Evolutionary conservation across 2,329 filamentous ascomycete species (phyloP).

Genomic region (Simplicillium aogashimaense): DNA sequence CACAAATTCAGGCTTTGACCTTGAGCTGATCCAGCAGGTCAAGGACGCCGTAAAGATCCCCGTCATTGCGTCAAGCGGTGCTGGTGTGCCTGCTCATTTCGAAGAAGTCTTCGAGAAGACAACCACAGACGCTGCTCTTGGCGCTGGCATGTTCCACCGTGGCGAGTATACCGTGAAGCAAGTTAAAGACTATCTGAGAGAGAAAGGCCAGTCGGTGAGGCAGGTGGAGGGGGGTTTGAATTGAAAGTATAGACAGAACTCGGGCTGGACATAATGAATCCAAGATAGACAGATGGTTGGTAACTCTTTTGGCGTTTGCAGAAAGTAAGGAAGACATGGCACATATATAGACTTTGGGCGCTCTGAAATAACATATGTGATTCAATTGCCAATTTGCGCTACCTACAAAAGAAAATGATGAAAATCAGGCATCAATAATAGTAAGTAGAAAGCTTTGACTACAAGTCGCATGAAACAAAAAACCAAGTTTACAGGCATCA

Average conservation of each 20-base stretch:
- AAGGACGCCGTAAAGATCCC: conserved; percentile 83
- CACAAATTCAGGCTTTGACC: conserved; percentile 86
- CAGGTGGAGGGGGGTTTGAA: conserved; percentile 47
- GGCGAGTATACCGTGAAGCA: conserved; percentile 91
- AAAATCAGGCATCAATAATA: no score
- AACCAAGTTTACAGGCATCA: not conserved
- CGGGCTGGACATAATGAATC: not conserved
- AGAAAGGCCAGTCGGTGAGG: conserved; percentile 67
- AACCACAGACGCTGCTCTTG: conserved; percentile 80
- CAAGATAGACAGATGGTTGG: not conserved
- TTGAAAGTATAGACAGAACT: not conserved
- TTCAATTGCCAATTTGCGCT: no score
- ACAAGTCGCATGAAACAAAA: no score
- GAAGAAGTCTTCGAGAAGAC: conserved; percentile 82
- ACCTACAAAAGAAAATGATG: no score
- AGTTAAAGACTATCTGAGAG: conserved; percentile 74
- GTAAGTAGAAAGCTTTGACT: no score
- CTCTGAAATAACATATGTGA: no score
- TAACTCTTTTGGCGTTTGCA: not conserved
- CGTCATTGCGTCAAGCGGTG: conserved; percentile 90
- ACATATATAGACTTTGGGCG: no score
- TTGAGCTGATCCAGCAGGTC: conserved; percentile 82
- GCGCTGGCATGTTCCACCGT: conserved; percentile 95
- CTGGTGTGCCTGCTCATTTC: conserved; percentile 81
- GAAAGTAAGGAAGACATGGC: not conserved